Conservation (phyloP, 2,329 filamentous ascomycete species). For the Fusarium nematophilum region DNA sequence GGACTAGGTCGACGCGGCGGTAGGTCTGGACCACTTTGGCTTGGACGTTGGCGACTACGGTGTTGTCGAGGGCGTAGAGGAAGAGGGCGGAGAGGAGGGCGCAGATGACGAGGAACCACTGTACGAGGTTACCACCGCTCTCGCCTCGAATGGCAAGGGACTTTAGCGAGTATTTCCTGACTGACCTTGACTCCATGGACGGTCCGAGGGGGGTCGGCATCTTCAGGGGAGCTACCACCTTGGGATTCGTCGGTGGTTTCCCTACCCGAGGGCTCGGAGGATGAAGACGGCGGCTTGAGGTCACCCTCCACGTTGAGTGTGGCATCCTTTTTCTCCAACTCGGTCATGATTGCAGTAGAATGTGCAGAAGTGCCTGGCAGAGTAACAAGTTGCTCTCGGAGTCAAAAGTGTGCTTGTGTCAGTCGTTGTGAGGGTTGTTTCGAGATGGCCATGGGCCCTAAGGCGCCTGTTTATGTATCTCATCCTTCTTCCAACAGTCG, state of each 20-base stretch:
- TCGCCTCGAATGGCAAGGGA: too few species aligned
- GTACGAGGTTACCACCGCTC: too few species aligned
- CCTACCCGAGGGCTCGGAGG: neutral
- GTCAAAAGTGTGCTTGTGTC: too few species aligned
- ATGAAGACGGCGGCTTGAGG: neutral
- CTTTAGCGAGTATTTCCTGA: neutral
- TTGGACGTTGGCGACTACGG: slow-evolving; percentile 36
- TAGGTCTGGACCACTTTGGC: slow-evolving; percentile 25
- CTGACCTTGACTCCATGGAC: slow-evolving; percentile 10
- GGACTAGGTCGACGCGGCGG: slow-evolving; percentile 19
- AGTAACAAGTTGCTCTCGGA: too few species aligned
- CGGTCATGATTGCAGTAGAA: neutral
- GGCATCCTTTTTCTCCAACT: neutral
- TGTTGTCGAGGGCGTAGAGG: slow-evolving; percentile 30
- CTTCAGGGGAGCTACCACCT: neutral
- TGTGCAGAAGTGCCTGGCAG: too few species aligned
- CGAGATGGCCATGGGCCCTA: too few species aligned
- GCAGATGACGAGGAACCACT: slow-evolving; percentile 18
- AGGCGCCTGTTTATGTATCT: neutral
- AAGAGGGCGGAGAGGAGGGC: slow-evolving; percentile 12
- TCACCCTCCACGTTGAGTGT: neutral
- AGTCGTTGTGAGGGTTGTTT: too few species aligned
- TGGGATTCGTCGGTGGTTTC: neutral
- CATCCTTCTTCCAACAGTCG: too few species aligned
- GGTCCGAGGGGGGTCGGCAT: neutral